Conservation (phyloP, 2,329 filamentous ascomycete genomes). For the Claviceps capensis region DNA sequence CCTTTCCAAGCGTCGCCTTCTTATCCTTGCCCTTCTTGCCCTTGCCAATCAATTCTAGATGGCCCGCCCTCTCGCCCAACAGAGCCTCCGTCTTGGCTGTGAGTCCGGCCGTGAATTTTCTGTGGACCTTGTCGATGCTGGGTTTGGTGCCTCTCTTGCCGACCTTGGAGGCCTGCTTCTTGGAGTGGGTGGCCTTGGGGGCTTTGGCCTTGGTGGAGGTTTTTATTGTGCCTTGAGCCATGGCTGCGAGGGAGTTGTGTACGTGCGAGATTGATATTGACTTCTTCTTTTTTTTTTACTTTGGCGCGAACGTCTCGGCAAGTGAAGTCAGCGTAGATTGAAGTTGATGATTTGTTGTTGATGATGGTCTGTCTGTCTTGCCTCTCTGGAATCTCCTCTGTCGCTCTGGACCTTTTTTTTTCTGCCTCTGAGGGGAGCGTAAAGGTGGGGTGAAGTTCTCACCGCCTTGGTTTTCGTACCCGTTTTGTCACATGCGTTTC, state of each 20-base stretch:
- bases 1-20: constrained; percentile 26
- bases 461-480: not conserved
- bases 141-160: constrained; percentile 34
- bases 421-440: not conserved
- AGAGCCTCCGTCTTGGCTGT: constrained; percentile 41
- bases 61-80: constrained; percentile 44
- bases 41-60: constrained; percentile 45
- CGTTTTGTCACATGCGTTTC: too few species aligned
- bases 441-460: not conserved
- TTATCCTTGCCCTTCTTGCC: constrained; percentile 32
- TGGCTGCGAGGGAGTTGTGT: constrained; percentile 12
- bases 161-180: constrained; percentile 30
- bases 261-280: too few species aligned
- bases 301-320: not conserved
- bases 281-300: not conserved
- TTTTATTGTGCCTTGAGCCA: constrained; percentile 44
- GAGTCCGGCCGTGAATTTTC: constrained; percentile 41
- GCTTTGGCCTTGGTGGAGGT: constrained; percentile 27
- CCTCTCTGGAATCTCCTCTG: not conserved
- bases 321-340: not conserved
- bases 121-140: constrained; percentile 38
- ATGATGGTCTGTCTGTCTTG: not conserved
- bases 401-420: not conserved
- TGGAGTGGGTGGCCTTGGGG: constrained; percentile 27
- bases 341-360: not conserved